Percentiles rank a stretch among this genome's conserved stretches.
These are phyloP conservation scores for Wallacemonas sp. DNA, from an alignment of 208 protist species.

Conservation along the genomic window DNA sequence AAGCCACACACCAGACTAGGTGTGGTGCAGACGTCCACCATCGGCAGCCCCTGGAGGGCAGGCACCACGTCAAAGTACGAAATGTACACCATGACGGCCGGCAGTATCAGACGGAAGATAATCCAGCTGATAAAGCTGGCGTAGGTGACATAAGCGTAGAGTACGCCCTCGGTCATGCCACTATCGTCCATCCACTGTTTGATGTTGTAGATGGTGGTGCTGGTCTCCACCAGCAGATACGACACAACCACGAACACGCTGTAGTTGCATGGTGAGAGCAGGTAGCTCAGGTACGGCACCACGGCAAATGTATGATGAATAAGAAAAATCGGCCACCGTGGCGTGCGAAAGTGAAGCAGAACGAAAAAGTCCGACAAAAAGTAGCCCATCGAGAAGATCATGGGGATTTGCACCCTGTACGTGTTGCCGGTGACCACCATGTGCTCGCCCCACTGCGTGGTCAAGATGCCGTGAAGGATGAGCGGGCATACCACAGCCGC, in stretches of 20 bases:
- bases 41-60: background rate
- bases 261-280: conserved; percentile 27
- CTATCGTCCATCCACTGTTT: conserved; percentile 30
- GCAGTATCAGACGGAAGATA: conserved; percentile 34
- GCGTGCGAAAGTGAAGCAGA: conserved; percentile 25
- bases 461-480: conserved; percentile 27
- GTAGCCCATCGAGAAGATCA: conserved; percentile 39
- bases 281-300: conserved; percentile 43
- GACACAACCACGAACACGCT: conserved; percentile 33
- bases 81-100: conserved; percentile 20
- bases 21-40: conserved; percentile 19
- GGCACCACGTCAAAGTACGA: conserved; percentile 3
- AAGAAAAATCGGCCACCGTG: conserved; percentile 30
- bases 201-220: conserved; percentile 32
- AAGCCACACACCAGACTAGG: conserved; percentile 35
- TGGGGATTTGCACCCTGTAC: conserved; percentile 21
- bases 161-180: background rate
- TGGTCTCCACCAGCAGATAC: conserved; percentile 52
- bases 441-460: conserved; percentile 36
- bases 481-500: conserved; percentile 24
- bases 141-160: conserved; percentile 28
- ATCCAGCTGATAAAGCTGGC: conserved; percentile 30
- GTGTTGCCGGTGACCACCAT: conserved; percentile 16
- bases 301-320: conserved; percentile 35
- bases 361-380: conserved; percentile 34